Percentiles rank a stretch among this genome's conserved stretches.
Evolutionary conservation across 768 basidiomycete species (phyloP).

Genomic region (Amanita inopinata): DNA sequence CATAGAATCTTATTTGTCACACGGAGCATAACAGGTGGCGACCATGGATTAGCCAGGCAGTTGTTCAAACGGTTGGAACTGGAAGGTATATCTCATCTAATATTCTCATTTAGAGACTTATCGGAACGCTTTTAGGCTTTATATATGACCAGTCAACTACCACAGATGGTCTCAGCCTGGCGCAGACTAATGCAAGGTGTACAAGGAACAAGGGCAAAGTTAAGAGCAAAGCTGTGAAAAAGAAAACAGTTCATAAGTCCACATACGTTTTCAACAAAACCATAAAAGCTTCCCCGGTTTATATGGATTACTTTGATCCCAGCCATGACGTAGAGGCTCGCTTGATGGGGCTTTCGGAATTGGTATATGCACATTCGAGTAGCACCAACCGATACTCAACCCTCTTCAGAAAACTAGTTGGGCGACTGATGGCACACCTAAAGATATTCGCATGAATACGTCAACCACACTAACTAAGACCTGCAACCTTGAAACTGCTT

Average conservation of each 20-base stretch:
- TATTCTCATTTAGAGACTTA: not conserved
- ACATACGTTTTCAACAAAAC: slow-evolving; percentile 49
- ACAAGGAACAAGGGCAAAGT: slow-evolving; percentile 28
- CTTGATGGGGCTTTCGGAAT: slow-evolving; percentile 48
- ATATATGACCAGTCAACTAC: slow-evolving; percentile 41
- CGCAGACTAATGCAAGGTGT: slow-evolving; percentile 28
- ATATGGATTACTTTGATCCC: slow-evolving; percentile 63
- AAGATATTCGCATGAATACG: slow-evolving; percentile 8
- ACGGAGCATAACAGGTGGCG: slow-evolving; percentile 30
- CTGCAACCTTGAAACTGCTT: slow-evolving; percentile 13
- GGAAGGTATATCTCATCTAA: slow-evolving; percentile 38
- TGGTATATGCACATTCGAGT: slow-evolving; percentile 26
- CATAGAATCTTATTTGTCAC: not conserved
- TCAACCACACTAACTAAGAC: not conserved
- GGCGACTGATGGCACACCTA: slow-evolving; percentile 10
- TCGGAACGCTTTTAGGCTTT: slow-evolving; percentile 36
- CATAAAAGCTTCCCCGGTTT: slow-evolving; percentile 34
- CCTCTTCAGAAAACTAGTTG: slow-evolving; percentile 13
- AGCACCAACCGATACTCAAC: slow-evolving; percentile 7
- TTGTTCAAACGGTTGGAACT: slow-evolving; percentile 60
- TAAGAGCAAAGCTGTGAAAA: slow-evolving; percentile 31
- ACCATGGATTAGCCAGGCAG: slow-evolving; percentile 45
- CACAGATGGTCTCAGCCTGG: slow-evolving; percentile 39
- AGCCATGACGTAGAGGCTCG: slow-evolving; percentile 47
- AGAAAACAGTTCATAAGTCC: slow-evolving; percentile 45